phyloP scores from a whole-genome alignment of 2,329 filamentous ascomycete species.

The Pseudomassariella vexata region DNA sequence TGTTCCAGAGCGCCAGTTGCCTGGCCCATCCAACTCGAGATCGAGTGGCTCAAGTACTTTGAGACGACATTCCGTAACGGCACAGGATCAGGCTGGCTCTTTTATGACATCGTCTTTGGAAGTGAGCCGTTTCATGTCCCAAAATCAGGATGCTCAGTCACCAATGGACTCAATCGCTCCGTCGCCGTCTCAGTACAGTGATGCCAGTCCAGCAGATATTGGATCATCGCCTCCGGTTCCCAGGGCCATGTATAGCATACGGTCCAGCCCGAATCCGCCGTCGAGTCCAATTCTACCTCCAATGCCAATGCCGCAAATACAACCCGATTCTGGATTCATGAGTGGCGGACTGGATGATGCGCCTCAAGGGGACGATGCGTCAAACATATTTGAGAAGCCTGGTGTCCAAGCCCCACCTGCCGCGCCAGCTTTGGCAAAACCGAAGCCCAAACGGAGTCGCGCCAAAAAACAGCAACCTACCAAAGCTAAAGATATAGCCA shows the following conservation, averaged over 20 bases:
- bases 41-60: slow-evolving; percentile 40
- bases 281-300: slow-evolving; percentile 75
- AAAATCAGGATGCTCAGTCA: slow-evolving; percentile 46
- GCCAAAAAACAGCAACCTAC: slow-evolving; percentile 20
- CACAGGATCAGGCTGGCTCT: slow-evolving; percentile 39
- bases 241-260: slow-evolving; percentile 44
- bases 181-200: slow-evolving; percentile 45
- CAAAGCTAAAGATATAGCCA: slow-evolving; percentile 8
- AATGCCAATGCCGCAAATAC: slow-evolving; percentile 54
- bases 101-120: slow-evolving; percentile 23
- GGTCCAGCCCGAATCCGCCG: slow-evolving; percentile 58
- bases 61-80: slow-evolving; percentile 56
- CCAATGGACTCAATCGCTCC: slow-evolving; percentile 45
- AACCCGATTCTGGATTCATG: slow-evolving; percentile 81
- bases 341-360: slow-evolving; percentile 68
- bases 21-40: slow-evolving; percentile 20
- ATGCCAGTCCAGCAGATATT: slow-evolving; percentile 73
- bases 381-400: no score
- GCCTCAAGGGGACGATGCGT: no score
- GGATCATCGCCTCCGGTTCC: slow-evolving; percentile 86
- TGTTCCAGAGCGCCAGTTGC: slow-evolving; percentile 47
- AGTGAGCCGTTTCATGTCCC: slow-evolving; percentile 32
- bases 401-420: slow-evolving; percentile 23
- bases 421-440: slow-evolving; percentile 20
- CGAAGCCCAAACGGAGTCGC: slow-evolving; percentile 27